Evolutionary conservation across 768 basidiomycete genomes (phyloP).

Genomic region (Hypholoma fasciculare): DNA sequence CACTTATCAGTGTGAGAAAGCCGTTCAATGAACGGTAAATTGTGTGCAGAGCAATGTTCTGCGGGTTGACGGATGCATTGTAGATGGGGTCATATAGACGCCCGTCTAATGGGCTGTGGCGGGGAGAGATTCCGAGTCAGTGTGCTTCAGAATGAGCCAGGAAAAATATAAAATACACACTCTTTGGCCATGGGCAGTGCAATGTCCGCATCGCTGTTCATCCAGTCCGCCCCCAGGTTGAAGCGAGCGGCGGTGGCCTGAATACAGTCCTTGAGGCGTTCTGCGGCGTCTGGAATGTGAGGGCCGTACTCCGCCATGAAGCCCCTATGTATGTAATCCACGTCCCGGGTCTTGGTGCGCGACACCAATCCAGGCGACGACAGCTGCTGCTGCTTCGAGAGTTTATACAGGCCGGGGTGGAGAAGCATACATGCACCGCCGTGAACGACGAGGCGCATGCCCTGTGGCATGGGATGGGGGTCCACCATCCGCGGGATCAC

Average conservation of each 20-base stretch:
- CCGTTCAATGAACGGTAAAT: constrained; percentile 56
- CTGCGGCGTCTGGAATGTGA: constrained; percentile 53
- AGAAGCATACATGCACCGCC: constrained; percentile 78
- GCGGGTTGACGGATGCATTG: constrained; percentile 45
- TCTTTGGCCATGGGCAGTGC: constrained; percentile 66
- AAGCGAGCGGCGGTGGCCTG: constrained; percentile 49
- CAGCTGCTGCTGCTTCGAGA: constrained; percentile 27
- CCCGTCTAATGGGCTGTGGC: constrained; percentile 21
- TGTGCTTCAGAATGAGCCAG: not conserved
- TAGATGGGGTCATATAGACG: constrained; percentile 61
- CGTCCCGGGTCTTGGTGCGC: constrained; percentile 59
- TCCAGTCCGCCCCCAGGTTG: constrained; percentile 66
- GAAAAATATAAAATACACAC: constrained; percentile 37
- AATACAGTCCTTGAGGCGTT: constrained; percentile 58
- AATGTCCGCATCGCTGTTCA: constrained; percentile 75
- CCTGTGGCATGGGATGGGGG: constrained; percentile 11
- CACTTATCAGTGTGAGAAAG: constrained; percentile 52
- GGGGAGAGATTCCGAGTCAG: constrained; percentile 1
- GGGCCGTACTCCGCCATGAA: constrained; percentile 55
- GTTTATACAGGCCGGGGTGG: constrained; percentile 41
- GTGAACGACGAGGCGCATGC: constrained; percentile 64
- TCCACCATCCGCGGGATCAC: not conserved
- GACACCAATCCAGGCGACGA: constrained; percentile 31
- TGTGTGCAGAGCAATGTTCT: constrained; percentile 55
- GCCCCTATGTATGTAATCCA: constrained; percentile 66